Conservation (phyloP, 768 basidiomycete genomes). For the Sarcomyxa edulis region DNA sequence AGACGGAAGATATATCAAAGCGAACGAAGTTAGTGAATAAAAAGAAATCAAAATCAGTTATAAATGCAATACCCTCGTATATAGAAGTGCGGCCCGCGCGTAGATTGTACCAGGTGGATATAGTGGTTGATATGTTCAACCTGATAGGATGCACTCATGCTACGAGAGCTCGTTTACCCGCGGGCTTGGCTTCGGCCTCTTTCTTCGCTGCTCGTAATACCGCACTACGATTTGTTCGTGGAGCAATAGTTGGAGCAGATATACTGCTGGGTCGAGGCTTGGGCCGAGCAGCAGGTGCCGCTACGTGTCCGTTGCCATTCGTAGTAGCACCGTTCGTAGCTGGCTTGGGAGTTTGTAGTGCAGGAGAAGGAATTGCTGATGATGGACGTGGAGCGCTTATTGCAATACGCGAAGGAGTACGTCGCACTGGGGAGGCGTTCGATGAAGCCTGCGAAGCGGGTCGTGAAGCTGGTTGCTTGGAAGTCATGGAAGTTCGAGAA, state of each 20-base stretch:
- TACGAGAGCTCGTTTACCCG: constrained; percentile 1
- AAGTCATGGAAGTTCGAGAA: constrained; percentile 33
- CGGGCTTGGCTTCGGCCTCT: constrained; percentile 16
- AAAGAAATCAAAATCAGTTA: too few relatives aligned
- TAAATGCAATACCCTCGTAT: too few relatives aligned
- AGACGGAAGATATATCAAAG: too few relatives aligned
- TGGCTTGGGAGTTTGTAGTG: constrained; percentile 12
- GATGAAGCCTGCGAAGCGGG: constrained; percentile 25
- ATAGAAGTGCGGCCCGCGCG: too few relatives aligned
- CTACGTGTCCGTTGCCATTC: constrained; percentile 14
- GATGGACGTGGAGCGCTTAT: too few relatives aligned
- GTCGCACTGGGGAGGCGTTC: too few relatives aligned
- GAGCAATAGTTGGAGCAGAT: constrained; percentile 55
- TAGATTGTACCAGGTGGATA: too few relatives aligned
- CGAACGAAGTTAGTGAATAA: constrained; percentile 1
- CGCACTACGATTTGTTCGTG: constrained; percentile 73
- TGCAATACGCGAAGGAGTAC: too few relatives aligned
- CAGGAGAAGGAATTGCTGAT: too few relatives aligned
- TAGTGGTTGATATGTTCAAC: too few relatives aligned
- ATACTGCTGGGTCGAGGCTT: constrained; percentile 55
- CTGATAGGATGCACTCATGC: not conserved
- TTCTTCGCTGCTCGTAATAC: constrained; percentile 62
- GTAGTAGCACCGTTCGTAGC: constrained; percentile 16
- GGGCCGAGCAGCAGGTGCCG: constrained; percentile 9
- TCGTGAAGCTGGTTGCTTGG: constrained; percentile 13